These are phyloP conservation scores for Exophiala sp. DNA, from an alignment of 2,329 filamentous ascomycete species.

Conservation along the genomic window DNA sequence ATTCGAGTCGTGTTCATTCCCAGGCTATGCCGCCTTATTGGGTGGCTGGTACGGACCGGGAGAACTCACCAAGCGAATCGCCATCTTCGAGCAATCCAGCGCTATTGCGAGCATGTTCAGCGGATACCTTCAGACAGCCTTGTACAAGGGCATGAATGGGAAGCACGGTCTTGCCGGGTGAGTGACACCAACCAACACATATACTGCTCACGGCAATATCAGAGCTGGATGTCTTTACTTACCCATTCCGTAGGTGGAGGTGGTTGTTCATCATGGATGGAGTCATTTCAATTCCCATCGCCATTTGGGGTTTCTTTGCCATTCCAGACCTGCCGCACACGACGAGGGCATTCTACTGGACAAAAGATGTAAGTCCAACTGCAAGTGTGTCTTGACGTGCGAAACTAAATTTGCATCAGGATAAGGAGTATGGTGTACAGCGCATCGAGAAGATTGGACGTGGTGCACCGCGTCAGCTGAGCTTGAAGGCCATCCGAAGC, in stretches of 20 bases:
- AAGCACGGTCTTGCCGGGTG: slow-evolving; percentile 43
- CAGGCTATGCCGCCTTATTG: slow-evolving; percentile 32
- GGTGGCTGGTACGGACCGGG: slow-evolving; percentile 44
- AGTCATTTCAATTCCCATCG: slow-evolving; percentile 40
- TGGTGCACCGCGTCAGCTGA: not conserved
- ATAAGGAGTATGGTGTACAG: slow-evolving; percentile 1
- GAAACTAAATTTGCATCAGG: not conserved
- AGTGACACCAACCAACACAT: no score
- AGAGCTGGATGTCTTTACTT: no score
- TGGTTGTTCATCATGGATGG: slow-evolving; percentile 38
- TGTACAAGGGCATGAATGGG: slow-evolving; percentile 49
- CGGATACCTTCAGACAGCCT: slow-evolving; percentile 51
- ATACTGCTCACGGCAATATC: no score
- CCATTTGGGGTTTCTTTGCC: slow-evolving; percentile 39
- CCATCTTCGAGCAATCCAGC: slow-evolving; percentile 46
- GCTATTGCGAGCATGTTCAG: slow-evolving; percentile 40
- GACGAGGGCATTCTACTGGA: slow-evolving; percentile 35
- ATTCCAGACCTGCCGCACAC: slow-evolving; percentile 37
- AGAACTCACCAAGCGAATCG: slow-evolving; percentile 47
- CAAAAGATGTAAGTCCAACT: slow-evolving; percentile 9
- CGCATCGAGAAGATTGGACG: slow-evolving; percentile 23
- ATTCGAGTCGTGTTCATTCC: slow-evolving; percentile 25
- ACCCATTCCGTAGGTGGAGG: slow-evolving; percentile 19
- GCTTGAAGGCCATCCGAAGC: not conserved
- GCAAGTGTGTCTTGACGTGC: not conserved